Evolutionary conservation across 352 stramenopile genomes (phyloP).

Genomic region (Globisporangium takayamanum): DNA sequence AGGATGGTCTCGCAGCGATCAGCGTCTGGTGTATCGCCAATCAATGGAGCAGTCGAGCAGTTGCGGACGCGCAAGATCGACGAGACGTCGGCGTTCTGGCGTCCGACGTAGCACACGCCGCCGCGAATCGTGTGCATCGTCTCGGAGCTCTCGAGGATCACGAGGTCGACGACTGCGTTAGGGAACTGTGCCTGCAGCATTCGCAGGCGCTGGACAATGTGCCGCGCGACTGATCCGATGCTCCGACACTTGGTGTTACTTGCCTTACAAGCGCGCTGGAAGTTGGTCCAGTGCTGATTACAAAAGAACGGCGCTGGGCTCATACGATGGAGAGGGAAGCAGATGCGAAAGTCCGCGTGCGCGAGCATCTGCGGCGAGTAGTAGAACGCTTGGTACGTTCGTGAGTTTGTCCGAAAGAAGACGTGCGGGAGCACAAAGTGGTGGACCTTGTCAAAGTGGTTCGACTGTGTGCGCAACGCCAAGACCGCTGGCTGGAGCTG

Average conservation of each 20-base stretch:
- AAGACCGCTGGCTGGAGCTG: too few relatives aligned
- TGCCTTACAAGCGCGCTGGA: slow-evolving; percentile 1
- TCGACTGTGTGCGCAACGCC: slow-evolving; percentile 1
- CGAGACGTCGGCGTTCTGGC: slow-evolving; percentile 3
- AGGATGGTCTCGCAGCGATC: slow-evolving; percentile 27
- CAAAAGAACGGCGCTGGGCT: slow-evolving; percentile 4
- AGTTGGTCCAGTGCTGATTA: slow-evolving; percentile 11
- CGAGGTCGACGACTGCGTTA: slow-evolving; percentile 3
- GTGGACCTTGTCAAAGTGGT: slow-evolving; percentile 3
- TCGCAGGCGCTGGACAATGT: background rate
- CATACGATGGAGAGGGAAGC: background rate
- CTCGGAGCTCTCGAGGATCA: slow-evolving; percentile 8
- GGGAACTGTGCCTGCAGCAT: background rate
- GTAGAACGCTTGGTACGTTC: slow-evolving; percentile 4
- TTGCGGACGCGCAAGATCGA: slow-evolving; percentile 9
- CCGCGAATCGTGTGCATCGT: background rate
- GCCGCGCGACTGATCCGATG: background rate
- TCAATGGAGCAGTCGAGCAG: slow-evolving; percentile 1
- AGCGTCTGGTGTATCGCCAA: background rate
- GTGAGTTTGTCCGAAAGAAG: slow-evolving; percentile 1
- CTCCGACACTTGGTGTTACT: background rate
- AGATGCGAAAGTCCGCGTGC: background rate
- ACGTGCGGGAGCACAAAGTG: slow-evolving; percentile 7
- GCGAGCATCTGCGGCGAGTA: slow-evolving; percentile 5
- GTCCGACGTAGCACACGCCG: background rate